Conservation (phyloP, 768 basidiomycete genomes). For the Lyophyllum atratum region DNA sequence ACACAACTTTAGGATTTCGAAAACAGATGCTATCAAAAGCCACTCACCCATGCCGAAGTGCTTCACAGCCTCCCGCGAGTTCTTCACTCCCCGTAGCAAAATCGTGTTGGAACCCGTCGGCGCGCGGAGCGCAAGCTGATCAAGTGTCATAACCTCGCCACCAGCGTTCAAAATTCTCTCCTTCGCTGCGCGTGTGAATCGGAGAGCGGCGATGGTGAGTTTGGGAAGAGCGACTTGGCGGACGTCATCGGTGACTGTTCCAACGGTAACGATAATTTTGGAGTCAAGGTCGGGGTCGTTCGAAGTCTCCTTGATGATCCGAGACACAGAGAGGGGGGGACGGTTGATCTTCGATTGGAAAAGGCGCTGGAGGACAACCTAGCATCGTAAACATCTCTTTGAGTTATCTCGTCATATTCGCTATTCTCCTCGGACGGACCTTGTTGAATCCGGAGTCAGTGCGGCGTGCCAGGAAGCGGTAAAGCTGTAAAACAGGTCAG, state of each 20-base stretch:
- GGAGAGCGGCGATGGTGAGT: slow-evolving; percentile 89
- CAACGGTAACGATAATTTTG: slow-evolving; percentile 89
- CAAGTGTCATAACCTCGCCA: slow-evolving; percentile 92
- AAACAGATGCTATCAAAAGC: neutral
- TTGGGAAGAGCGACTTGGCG: slow-evolving; percentile 87
- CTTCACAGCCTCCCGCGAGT: slow-evolving; percentile 91
- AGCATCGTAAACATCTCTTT: slow-evolving; percentile 16
- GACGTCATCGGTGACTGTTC: slow-evolving; percentile 94
- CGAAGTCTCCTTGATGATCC: slow-evolving; percentile 82
- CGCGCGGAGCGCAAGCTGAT: slow-evolving; percentile 93
- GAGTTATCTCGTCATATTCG: slow-evolving; percentile 13
- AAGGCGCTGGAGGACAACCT: slow-evolving; percentile 94
- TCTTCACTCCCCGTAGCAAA: slow-evolving; percentile 90
- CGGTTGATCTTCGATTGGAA: slow-evolving; percentile 98
- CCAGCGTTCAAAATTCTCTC: slow-evolving; percentile 96
- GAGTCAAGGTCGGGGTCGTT: slow-evolving; percentile 64
- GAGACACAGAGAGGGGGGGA: slow-evolving; percentile 92
- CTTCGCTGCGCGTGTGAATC: slow-evolving; percentile 90
- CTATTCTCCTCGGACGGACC: slow-evolving; percentile 38
- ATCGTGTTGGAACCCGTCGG: slow-evolving; percentile 97
- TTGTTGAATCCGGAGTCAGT: slow-evolving; percentile 97
- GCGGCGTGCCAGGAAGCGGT: slow-evolving; percentile 97
- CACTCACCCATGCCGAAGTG: slow-evolving; percentile 92
- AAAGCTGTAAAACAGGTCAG: slow-evolving; percentile 60
- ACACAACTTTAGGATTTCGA: neutral